Percentiles rank a stretch among this genome's conserved stretches.
Evolutionary conservation across 2,329 filamentous ascomycete genomes (phyloP).

Genomic region (Cladosporium sp.): DNA sequence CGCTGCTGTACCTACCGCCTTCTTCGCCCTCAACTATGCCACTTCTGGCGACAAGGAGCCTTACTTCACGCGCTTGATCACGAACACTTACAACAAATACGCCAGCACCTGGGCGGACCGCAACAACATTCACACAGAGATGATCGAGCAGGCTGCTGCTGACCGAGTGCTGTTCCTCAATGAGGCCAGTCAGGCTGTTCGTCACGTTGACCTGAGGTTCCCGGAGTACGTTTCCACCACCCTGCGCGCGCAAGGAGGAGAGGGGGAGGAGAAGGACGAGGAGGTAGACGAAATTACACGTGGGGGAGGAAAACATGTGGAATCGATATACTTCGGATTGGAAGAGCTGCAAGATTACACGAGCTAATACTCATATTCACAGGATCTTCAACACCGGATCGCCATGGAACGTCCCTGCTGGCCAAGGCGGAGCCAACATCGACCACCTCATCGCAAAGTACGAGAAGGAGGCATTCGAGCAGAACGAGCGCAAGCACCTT

Average conservation of each 20-base stretch:
- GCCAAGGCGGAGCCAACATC: conserved; percentile 58
- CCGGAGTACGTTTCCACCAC: conserved; percentile 59
- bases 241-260: not conserved
- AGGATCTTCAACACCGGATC: conserved; percentile 64
- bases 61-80: conserved; percentile 54
- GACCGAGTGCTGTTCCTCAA: conserved; percentile 62
- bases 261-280: not conserved
- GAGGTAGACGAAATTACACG: not conserved
- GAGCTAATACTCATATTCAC: conserved; percentile 17
- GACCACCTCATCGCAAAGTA: conserved; percentile 63
- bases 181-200: conserved; percentile 45
- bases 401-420: conserved; percentile 65
- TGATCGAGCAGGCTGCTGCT: conserved; percentile 62
- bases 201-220: conserved; percentile 57
- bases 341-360: not conserved
- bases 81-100: conserved; percentile 56
- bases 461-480: conserved; percentile 56
- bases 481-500: conserved; percentile 57
- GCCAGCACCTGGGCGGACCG: conserved; percentile 55
- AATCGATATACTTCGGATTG: not conserved
- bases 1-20: conserved; percentile 45
- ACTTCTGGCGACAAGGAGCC: conserved; percentile 42
- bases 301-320: not conserved
- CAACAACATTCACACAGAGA: conserved; percentile 61
- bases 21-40: conserved; percentile 45